A percentile compares a stretch with the other conserved stretches of the same genome.
phyloP scores from a whole-genome alignment of 1,139 yeast genomes.

The Yarrowia galli region DNA sequence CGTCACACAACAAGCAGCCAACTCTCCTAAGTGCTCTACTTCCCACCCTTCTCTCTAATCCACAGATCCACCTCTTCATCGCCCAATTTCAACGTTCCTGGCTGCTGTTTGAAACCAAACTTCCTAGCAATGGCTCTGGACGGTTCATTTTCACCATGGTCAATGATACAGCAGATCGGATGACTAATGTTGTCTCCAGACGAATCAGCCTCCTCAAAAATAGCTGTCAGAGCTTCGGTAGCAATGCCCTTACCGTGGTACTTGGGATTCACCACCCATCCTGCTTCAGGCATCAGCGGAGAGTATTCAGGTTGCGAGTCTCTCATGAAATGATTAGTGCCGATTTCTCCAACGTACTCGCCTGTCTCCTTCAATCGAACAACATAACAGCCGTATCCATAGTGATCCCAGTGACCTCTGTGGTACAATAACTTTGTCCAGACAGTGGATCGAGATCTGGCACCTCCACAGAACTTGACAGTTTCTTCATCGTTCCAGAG shows the following conservation, averaged over 20 bases:
- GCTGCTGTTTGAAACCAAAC: constrained; percentile 24
- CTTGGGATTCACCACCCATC: constrained; percentile 32
- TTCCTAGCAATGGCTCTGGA: constrained; percentile 13
- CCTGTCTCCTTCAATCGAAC: constrained; percentile 8
- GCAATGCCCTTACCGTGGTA: constrained; percentile 15
- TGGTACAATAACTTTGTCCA: constrained; percentile 18
- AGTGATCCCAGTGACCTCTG: constrained; percentile 22
- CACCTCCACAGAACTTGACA: constrained; percentile 31
- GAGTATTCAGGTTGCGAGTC: constrained; percentile 22
- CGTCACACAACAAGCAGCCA: too few relatives aligned
- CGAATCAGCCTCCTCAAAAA: constrained; percentile 10
- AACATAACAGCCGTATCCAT: constrained; percentile 24
- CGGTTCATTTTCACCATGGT: constrained; percentile 11
- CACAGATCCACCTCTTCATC: constrained; percentile 10
- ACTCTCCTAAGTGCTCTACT: too few relatives aligned
- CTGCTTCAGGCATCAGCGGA: constrained; percentile 30
- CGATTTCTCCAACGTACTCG: constrained; percentile 23
- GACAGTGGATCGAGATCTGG: constrained; percentile 10
- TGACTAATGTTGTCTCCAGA: neutral
- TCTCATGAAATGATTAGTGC: constrained; percentile 25
- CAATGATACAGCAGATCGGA: constrained; percentile 7
- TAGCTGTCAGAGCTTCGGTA: constrained; percentile 4
- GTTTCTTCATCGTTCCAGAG: constrained; percentile 27
- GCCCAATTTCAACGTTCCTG: constrained; percentile 5
- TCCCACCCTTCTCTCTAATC: constrained; percentile 1